These are phyloP conservation scores for Alopecurus myosuroides DNA, from an alignment of 176 grass and related monocot species.

Conservation along the genomic window DNA sequence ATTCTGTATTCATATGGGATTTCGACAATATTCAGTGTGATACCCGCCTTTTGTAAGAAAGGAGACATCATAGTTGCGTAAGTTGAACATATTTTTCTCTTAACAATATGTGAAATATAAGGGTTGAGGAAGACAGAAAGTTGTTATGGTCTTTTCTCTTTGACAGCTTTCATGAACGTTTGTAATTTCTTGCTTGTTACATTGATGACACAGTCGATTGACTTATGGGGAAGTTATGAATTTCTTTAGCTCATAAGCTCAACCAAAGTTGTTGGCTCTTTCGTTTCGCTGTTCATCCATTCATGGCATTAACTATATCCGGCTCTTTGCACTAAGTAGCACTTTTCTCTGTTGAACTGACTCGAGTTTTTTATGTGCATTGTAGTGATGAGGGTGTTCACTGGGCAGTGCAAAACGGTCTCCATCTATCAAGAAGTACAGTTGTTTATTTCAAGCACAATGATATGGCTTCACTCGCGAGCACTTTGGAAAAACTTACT, in stretches of 20 bases:
- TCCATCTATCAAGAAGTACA: conserved; percentile 86
- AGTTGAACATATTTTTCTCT: conserved; percentile 39
- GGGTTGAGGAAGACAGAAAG: not conserved
- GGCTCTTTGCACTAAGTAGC: not conserved
- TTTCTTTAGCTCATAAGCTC: not conserved
- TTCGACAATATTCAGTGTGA: conserved; percentile 91
- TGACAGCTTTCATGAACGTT: not conserved
- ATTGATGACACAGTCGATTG: not conserved
- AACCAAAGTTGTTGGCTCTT: not conserved
- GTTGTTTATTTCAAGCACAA: conserved; percentile 98
- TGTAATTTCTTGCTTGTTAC: not conserved
- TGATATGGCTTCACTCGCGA: conserved; percentile 81
- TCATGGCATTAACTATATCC: not conserved
- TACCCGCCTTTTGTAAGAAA: conserved; percentile 94
- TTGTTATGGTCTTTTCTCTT: not conserved
- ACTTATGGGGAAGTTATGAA: not conserved
- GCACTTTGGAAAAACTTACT: conserved; percentile 69
- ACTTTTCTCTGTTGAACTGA: not conserved
- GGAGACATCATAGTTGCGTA: conserved; percentile 86
- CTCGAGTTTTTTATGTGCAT: not conserved
- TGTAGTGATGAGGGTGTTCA: conserved; percentile 89
- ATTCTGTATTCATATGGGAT: conserved; percentile 90
- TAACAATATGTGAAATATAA: not conserved
- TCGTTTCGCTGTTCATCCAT: not conserved
- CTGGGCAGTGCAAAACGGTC: conserved; percentile 88